phyloP scores from a whole-genome alignment of 495 filamentous ascomycete genomes.

The Penicillium roqueforti region DNA sequence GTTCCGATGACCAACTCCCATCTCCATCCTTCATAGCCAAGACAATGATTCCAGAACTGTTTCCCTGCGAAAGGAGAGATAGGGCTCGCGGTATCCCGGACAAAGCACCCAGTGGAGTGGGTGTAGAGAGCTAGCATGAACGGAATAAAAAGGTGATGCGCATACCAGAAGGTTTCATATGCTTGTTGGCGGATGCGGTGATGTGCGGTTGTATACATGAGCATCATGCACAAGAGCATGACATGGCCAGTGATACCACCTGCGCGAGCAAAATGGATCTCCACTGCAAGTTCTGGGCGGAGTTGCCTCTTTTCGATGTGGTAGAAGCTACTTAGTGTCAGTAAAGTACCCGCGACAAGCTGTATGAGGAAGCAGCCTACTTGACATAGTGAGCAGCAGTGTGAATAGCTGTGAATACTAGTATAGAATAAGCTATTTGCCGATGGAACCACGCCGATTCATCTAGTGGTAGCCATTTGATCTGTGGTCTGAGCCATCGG shows the following conservation, averaged over 20 bases:
- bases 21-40: conserved; percentile 95
- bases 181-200: conserved; percentile 91
- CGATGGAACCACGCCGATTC: conserved; percentile 97
- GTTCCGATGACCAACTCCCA: conserved; percentile 90
- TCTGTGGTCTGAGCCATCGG: conserved; percentile 76
- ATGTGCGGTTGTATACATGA: conserved; percentile 98
- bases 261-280: conserved; percentile 87
- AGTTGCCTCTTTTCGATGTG: conserved; percentile 87
- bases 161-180: conserved; percentile 99
- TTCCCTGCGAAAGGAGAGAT: conserved; percentile 80
- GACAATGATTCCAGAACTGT: conserved; percentile 85
- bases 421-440: conserved; percentile 84
- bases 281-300: conserved; percentile 72
- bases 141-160: conserved; percentile 94
- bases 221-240: conserved; percentile 96
- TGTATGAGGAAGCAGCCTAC: conserved; percentile 48
- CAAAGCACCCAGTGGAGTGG: conserved; percentile 94
- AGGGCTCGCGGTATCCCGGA: conserved; percentile 65
- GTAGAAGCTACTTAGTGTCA: conserved; percentile 67
- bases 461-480: conserved; percentile 84
- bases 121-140: conserved; percentile 94
- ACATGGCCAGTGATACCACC: conserved; percentile 95
- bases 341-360: conserved; percentile 1
- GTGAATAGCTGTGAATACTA: conserved; percentile 79
- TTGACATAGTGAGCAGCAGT: conserved; percentile 87